Percentiles rank a stretch among this genome's conserved stretches.
phyloP scores from a whole-genome alignment of 441 rosid genomes.

The Croton laevigatus region DNA sequence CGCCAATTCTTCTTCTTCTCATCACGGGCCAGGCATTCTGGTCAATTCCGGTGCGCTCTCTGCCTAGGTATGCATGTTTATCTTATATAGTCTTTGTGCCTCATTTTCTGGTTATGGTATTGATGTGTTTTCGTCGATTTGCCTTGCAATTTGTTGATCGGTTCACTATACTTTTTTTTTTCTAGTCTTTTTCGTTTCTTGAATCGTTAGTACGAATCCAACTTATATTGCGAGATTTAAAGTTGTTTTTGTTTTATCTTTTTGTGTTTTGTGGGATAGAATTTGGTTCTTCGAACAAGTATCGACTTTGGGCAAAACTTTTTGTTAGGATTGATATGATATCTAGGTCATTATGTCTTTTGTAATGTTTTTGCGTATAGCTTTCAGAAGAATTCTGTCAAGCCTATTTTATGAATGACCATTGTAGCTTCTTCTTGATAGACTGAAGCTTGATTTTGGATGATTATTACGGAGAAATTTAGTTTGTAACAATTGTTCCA shows the following conservation, averaged over 20 bases:
- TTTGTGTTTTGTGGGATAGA: background rate
- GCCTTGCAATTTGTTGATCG: background rate
- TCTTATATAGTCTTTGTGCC: background rate
- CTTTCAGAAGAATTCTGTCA: background rate
- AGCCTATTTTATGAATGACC: background rate
- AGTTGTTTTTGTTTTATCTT: background rate
- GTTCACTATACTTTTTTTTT: background rate
- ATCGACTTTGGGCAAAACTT: background rate
- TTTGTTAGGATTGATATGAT: background rate
- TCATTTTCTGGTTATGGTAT: background rate
- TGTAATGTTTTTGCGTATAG: background rate
- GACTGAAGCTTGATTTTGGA: background rate
- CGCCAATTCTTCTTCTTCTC: background rate
- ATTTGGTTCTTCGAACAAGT: background rate
- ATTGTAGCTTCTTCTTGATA: background rate
- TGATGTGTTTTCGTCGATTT: background rate
- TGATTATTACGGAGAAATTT: background rate
- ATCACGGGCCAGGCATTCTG: constrained; percentile 1
- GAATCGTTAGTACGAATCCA: background rate
- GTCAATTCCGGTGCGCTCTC: constrained; percentile 10
- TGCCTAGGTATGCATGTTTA: background rate
- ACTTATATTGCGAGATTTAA: background rate
- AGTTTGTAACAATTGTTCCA: background rate
- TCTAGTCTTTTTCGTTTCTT: background rate
- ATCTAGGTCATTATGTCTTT: background rate